A percentile compares a stretch with the other conserved stretches of the same genome.
These are phyloP conservation scores for Xylaria sp. DNA, from an alignment of 2,329 filamentous ascomycete genomes.

Conservation along the genomic window DNA sequence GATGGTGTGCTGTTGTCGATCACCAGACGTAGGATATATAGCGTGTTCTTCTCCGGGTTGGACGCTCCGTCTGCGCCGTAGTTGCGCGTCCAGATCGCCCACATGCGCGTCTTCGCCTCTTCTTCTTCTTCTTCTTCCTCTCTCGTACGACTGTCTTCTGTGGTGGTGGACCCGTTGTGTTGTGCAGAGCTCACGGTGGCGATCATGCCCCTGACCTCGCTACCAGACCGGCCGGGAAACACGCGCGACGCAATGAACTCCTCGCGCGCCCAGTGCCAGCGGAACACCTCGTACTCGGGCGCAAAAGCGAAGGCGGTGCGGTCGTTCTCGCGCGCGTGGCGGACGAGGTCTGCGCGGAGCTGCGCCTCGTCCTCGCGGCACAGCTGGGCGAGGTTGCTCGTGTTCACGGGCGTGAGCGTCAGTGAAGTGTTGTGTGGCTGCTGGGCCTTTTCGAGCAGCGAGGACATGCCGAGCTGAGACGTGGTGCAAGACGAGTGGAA, in stretches of 20 bases:
- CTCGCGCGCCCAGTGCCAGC: conserved; percentile 84
- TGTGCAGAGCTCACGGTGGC: conserved; percentile 51
- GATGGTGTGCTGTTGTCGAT: conserved; percentile 61
- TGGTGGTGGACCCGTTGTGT: too few relatives aligned
- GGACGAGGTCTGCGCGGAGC: conserved; percentile 65
- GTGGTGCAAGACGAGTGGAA: conserved; percentile 54
- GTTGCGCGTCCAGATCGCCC: conserved; percentile 77
- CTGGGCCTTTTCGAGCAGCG: conserved; percentile 22
- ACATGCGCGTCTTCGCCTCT: conserved; percentile 61
- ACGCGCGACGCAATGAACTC: conserved; percentile 77
- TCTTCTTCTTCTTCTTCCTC: conserved; percentile 1
- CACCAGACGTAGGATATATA: conserved; percentile 76
- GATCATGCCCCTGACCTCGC: conserved; percentile 76
- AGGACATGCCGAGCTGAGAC: conserved; percentile 45
- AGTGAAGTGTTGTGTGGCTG: conserved; percentile 9
- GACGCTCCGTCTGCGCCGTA: conserved; percentile 65
- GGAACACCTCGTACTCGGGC: conserved; percentile 73
- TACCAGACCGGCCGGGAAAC: conserved; percentile 56
- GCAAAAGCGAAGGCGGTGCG: conserved; percentile 71
- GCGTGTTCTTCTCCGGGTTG: conserved; percentile 66
- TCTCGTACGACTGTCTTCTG: neutral
- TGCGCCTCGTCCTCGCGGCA: conserved; percentile 72
- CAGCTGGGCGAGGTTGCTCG: conserved; percentile 68
- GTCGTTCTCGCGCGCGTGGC: conserved; percentile 48
- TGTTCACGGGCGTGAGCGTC: conserved; percentile 59